Conservation (phyloP, 2,329 filamentous ascomycete species). For the Botrytis galanthina region DNA sequence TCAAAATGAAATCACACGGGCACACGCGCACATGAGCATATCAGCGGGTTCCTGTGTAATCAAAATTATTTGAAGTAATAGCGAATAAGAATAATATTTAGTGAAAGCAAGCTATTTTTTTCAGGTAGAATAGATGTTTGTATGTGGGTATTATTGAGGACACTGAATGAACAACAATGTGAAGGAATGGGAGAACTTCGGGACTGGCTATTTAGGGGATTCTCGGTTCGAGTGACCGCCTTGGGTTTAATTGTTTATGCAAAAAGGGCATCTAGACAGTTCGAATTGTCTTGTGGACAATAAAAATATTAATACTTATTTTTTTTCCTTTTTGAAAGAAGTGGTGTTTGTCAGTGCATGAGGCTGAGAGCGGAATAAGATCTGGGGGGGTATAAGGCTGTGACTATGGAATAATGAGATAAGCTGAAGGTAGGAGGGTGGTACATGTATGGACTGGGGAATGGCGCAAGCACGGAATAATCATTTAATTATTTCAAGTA, state of each 20-base stretch:
- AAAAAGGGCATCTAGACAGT: not conserved
- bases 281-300: not conserved
- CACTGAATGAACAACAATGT: not conserved
- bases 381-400: not conserved
- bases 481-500: not conserved
- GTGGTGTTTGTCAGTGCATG: not conserved
- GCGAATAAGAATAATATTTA: not conserved
- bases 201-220: not conserved
- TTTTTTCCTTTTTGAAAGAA: not conserved
- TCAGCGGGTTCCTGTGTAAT: not conserved
- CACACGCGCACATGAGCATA: not conserved
- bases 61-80: not conserved
- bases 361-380: not conserved
- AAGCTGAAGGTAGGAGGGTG: not conserved
- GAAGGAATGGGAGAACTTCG: not conserved
- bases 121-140: not conserved
- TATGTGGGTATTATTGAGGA: not conserved
- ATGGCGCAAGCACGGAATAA: not conserved
- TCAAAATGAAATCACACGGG: not conserved
- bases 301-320: not conserved
- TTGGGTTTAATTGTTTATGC: not conserved
- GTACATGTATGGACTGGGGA: not conserved
- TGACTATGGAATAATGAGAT: not conserved
- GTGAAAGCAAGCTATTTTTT: not conserved
- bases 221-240: conserved; percentile 4